Evolutionary conservation across 2,329 filamentous ascomycete species (phyloP).

Genomic region (Shiraia bambusicola): DNA sequence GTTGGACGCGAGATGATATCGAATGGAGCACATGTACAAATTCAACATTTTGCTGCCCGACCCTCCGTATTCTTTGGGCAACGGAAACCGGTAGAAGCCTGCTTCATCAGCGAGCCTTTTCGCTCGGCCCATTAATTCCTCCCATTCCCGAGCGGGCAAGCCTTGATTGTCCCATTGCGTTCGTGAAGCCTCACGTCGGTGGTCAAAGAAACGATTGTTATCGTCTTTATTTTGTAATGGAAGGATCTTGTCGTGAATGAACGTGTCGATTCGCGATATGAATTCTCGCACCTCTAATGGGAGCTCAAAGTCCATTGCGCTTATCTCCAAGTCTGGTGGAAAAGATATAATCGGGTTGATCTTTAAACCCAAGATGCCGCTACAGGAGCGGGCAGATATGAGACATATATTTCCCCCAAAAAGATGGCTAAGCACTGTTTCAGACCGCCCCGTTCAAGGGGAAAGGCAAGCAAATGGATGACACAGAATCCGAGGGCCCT

Average conservation of each 20-base stretch:
- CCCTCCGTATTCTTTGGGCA: conserved; percentile 59
- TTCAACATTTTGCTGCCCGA: conserved; percentile 56
- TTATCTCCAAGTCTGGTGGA: too few species aligned
- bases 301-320: too few species aligned
- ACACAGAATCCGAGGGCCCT: too few species aligned
- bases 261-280: too few species aligned
- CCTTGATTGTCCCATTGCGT: conserved; percentile 62
- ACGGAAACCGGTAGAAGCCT: conserved; percentile 61
- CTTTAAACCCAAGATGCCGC: too few species aligned
- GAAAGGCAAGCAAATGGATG: too few species aligned
- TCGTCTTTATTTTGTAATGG: conserved; percentile 59
- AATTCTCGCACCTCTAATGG: too few species aligned
- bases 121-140: conserved; percentile 54
- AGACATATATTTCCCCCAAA: too few species aligned
- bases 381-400: too few species aligned
- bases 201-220: conserved; percentile 66
- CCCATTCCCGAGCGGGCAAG: conserved; percentile 61
- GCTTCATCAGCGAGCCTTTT: conserved; percentile 57
- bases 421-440: too few species aligned
- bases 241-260: conserved; percentile 57
- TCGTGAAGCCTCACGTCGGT: conserved; percentile 62
- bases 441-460: too few species aligned
- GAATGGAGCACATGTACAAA: conserved; percentile 64
- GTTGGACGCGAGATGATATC: conserved; percentile 62
- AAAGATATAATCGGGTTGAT: too few species aligned